Percentiles rank a stretch among this genome's conserved stretches.
phyloP scores from a whole-genome alignment of 225 moss, liverwort and hornwort genomes.

The Sphagnum tenellum region DNA sequence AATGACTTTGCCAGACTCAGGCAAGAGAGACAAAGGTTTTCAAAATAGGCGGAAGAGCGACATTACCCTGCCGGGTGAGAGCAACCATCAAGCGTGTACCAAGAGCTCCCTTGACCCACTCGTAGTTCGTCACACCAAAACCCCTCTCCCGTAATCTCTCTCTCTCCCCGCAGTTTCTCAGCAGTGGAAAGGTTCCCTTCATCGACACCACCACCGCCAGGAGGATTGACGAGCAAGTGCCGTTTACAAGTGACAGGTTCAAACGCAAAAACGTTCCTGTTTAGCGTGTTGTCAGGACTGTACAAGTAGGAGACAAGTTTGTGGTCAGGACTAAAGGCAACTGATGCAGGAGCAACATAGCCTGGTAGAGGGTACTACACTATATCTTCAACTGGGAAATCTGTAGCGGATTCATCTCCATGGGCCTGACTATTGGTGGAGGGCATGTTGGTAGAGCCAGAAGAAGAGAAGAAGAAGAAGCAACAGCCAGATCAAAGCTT shows the following conservation, averaged over 20 bases:
- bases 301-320: slow-evolving; percentile 87
- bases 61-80: slow-evolving; percentile 87
- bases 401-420: slow-evolving; percentile 70
- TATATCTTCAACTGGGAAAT: slow-evolving; percentile 97
- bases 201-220: slow-evolving; percentile 81
- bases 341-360: slow-evolving; percentile 93
- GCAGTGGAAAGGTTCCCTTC: slow-evolving; percentile 89
- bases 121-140: slow-evolving; percentile 92
- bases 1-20: no score
- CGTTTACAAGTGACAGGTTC: slow-evolving; percentile 70
- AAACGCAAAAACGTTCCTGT: slow-evolving; percentile 94
- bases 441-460: no score
- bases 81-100: slow-evolving; percentile 76
- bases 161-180: slow-evolving; percentile 74
- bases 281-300: slow-evolving; percentile 96
- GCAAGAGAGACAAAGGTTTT: no score
- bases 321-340: slow-evolving; percentile 94
- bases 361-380: slow-evolving; percentile 97
- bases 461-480: slow-evolving; percentile 44
- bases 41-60: not conserved
- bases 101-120: slow-evolving; percentile 79
- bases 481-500: slow-evolving; percentile 30
- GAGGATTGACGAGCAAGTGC: slow-evolving; percentile 79
- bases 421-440: slow-evolving; percentile 89
- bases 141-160: slow-evolving; percentile 92